Conservation (phyloP, 306 rosid genomes). For the Luffa aegyptiaca region DNA sequence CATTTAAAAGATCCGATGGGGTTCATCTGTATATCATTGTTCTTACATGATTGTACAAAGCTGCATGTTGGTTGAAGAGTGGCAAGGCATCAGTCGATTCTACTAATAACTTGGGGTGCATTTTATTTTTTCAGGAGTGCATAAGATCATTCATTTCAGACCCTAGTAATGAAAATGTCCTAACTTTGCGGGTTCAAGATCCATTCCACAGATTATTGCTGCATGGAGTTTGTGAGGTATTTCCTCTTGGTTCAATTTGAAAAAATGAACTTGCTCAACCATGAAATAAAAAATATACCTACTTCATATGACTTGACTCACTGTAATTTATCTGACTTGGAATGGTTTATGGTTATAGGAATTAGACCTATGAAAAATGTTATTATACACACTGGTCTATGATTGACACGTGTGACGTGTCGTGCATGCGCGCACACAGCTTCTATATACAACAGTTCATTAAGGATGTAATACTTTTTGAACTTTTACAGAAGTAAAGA, state of each 20-base stretch:
- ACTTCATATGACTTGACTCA: not conserved
- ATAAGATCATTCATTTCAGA: slow-evolving; percentile 43
- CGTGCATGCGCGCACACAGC: too few relatives aligned
- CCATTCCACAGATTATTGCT: slow-evolving; percentile 79
- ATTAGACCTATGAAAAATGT: too few relatives aligned
- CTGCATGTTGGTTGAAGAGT: not conserved
- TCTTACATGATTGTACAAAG: not conserved
- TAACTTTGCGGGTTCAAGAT: slow-evolving; percentile 51
- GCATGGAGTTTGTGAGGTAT: slow-evolving; percentile 96
- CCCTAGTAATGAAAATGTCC: slow-evolving; percentile 32
- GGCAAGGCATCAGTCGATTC: not conserved
- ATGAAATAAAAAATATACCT: not conserved
- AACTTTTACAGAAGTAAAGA: too few relatives aligned
- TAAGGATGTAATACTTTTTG: too few relatives aligned
- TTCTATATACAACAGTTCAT: not conserved
- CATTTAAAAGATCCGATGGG: not conserved
- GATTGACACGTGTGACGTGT: too few relatives aligned
- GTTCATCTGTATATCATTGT: not conserved
- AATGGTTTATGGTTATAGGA: too few relatives aligned
- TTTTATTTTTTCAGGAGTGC: slow-evolving; percentile 34
- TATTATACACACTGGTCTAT: too few relatives aligned
- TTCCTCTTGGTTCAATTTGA: not conserved
- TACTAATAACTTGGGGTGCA: not conserved
- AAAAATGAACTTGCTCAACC: not conserved
- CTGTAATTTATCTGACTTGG: not conserved